phyloP scores from a whole-genome alignment of 805 yeast genomes.

The Ogataea ganodermae region DNA sequence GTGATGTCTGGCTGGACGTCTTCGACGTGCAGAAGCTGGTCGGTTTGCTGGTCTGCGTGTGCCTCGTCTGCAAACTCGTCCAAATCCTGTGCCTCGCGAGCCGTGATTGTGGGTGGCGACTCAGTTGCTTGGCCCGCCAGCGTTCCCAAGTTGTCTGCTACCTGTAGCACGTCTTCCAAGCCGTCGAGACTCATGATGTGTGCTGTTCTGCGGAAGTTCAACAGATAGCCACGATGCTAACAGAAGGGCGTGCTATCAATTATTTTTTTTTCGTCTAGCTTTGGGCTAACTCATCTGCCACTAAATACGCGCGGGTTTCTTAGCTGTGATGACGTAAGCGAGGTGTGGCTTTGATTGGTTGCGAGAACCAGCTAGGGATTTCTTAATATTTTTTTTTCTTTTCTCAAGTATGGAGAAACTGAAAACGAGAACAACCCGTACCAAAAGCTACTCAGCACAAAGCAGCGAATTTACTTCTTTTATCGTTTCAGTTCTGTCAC shows the following conservation, averaged over 20 bases:
- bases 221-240: too few relatives aligned
- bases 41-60: background rate
- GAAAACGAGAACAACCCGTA: background rate
- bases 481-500: background rate
- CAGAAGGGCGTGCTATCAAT: too few relatives aligned
- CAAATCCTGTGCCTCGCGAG: constrained; percentile 20
- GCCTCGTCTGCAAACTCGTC: constrained; percentile 1
- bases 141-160: constrained; percentile 15
- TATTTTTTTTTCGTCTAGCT: background rate
- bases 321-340: background rate
- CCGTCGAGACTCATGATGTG: constrained; percentile 12
- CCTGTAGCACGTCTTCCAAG: constrained; percentile 18
- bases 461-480: background rate
- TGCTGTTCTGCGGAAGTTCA: background rate
- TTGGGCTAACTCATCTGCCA: background rate
- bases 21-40: background rate
- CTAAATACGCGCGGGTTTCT: background rate
- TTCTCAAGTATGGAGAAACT: background rate
- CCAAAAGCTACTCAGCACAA: background rate
- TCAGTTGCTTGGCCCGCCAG: constrained; percentile 17
- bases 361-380: background rate
- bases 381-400: background rate
- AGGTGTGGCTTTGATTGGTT: constrained; percentile 4
- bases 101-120: constrained; percentile 13
- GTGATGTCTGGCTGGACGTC: constrained; percentile 13